These are phyloP conservation scores for Corylus americana DNA, from an alignment of 306 rosid species.

Conservation along the genomic window DNA sequence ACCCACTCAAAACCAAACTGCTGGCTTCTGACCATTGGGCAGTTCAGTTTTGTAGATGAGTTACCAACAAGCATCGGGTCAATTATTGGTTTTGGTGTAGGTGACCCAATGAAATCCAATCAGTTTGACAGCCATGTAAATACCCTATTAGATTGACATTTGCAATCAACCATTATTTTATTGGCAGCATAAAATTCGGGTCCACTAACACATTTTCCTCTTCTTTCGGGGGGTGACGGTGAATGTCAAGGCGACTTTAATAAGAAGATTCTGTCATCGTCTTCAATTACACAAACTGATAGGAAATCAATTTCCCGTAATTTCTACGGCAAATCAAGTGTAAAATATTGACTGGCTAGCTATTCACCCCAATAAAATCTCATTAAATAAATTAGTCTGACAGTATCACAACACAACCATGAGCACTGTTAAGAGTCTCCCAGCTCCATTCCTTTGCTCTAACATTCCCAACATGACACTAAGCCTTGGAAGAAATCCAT, in stretches of 20 bases:
- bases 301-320: neutral
- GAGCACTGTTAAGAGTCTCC: neutral
- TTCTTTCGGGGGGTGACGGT: neutral
- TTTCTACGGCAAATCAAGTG: neutral
- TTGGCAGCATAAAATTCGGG: neutral
- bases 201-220: neutral
- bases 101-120: no score
- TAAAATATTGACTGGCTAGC: neutral
- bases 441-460: neutral
- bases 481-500: neutral
- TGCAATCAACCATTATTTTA: neutral
- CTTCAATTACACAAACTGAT: neutral
- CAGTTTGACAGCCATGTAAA: no score
- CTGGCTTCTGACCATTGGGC: no score
- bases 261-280: neutral
- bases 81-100: no score
- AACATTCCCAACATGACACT: constrained; percentile 7
- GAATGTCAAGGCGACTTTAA: neutral
- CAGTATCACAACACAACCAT: neutral
- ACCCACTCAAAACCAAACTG: no score
- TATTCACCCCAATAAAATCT: neutral
- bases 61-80: no score
- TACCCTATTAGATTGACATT: neutral
- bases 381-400: neutral
- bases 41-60: no score